Evolutionary conservation across 2,329 filamentous ascomycete species (phyloP).

Genomic region (Xylariaceae sp.): DNA sequence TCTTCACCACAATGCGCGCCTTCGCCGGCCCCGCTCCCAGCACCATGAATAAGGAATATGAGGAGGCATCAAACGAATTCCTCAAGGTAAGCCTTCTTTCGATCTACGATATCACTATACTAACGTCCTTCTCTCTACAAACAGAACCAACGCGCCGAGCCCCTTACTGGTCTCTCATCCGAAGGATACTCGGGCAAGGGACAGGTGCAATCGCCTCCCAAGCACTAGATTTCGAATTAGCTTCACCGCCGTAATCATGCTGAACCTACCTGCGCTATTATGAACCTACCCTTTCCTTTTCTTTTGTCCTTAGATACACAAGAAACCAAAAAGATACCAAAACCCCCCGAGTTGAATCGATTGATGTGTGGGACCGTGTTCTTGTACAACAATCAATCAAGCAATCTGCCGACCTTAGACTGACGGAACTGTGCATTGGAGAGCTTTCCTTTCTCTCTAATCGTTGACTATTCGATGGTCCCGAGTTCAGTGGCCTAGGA

Average conservation of each 20-base stretch:
- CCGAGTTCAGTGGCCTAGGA: neutral
- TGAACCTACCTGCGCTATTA: conserved; percentile 29
- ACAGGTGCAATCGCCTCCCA: conserved; percentile 74
- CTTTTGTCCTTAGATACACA: conserved; percentile 49
- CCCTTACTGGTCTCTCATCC: conserved; percentile 82
- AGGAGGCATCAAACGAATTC: conserved; percentile 94
- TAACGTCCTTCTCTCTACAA: conserved; percentile 8
- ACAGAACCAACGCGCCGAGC: conserved; percentile 84
- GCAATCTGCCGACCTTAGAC: conserved; percentile 18
- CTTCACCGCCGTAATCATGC: conserved; percentile 27
- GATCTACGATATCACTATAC: conserved; percentile 21
- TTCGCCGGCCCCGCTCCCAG: conserved; percentile 76
- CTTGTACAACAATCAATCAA: conserved; percentile 34
- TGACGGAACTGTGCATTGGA: conserved; percentile 6
- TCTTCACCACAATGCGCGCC: conserved; percentile 77
- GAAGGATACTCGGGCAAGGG: conserved; percentile 80
- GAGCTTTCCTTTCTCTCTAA: conserved; percentile 3
- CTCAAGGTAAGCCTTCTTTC: conserved; percentile 72
- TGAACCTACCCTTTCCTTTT: conserved; percentile 29
- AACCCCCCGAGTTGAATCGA: conserved; percentile 26
- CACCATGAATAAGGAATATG: conserved; percentile 97
- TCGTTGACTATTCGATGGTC: neutral
- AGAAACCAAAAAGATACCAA: conserved; percentile 33
- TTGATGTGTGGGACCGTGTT: conserved; percentile 14
- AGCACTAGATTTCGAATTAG: conserved; percentile 45